Conservation (phyloP, 352 stramenopile genomes). For the Phytophthora pistaciae region DNA sequence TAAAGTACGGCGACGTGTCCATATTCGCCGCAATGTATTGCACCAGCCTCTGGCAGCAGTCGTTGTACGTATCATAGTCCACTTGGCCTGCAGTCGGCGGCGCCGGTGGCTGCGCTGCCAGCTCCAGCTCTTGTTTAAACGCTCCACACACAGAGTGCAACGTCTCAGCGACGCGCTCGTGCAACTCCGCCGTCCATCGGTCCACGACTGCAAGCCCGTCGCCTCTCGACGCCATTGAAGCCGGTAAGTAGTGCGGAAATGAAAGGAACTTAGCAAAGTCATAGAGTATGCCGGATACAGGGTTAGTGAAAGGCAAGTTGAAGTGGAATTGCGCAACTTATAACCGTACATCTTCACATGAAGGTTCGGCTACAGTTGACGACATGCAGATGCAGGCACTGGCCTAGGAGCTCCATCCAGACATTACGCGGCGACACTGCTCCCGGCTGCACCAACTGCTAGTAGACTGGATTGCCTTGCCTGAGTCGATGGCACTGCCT, state of each 20-base stretch:
- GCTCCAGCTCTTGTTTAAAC: constrained; percentile 18
- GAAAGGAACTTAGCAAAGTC: not conserved
- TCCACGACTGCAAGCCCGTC: constrained; percentile 9
- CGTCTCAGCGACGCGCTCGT: constrained; percentile 14
- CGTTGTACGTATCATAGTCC: constrained; percentile 12
- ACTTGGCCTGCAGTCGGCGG: constrained; percentile 6
- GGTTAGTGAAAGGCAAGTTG: not conserved
- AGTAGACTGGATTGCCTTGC: constrained; percentile 60
- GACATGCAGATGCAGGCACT: constrained; percentile 67
- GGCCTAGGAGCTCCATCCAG: constrained; percentile 56
- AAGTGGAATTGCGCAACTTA: not conserved
- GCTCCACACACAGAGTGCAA: constrained; percentile 16
- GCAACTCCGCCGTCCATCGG: constrained; percentile 7
- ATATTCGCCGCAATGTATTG: constrained; percentile 1
- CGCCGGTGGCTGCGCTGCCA: constrained; percentile 14
- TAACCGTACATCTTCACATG: not conserved
- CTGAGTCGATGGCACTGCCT: constrained; percentile 24
- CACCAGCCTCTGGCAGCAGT: not conserved
- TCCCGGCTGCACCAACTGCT: constrained; percentile 55
- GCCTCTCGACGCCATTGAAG: constrained; percentile 7
- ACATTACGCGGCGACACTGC: constrained; percentile 63
- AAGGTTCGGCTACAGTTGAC: not conserved
- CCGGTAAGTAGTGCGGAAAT: not conserved
- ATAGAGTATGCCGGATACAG: not conserved
- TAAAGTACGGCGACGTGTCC: constrained; percentile 2